Evolutionary conservation across 495 filamentous ascomycete species (phyloP), one percentile per base, ranked within the genome.

Genomic region (Penicillium ucsense): DNA sequence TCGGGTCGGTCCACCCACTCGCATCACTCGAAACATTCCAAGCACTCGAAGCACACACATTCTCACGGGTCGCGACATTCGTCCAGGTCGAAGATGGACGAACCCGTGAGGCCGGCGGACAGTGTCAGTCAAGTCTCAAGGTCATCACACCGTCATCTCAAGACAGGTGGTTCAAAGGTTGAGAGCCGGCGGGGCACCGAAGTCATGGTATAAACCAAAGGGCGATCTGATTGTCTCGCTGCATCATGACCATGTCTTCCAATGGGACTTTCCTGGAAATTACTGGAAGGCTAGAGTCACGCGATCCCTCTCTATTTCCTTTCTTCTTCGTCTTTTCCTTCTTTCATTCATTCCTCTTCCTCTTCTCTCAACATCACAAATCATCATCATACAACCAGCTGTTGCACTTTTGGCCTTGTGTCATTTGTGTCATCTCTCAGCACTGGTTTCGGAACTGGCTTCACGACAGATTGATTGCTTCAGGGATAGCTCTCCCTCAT

Each of bases 41-140:
- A 58, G 46, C 41, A 57, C 7, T 70, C 66, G 30, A 68, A 56
- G 45, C 60, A 54, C 20, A 60, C 61, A 12, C 39, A 41, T 31
- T 41, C 39, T 9, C 31, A 43, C 52, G 54, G 49, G 11, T 54
- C 50, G 31, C 52, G 38, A 36, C 53, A 53, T 20, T 50, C 53
- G 7, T 54, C 57, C 8, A 39, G 37, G n/a, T 59, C 59, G 8
- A 65, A 61, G 46, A 64, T 62, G 42, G 70, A 70, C 9, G 64
- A 70, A 7, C 61, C 63, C 4, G 63, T 85, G 32, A 75, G 66
- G 27, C 82, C 84, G 3, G 76, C 75, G 47, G 84, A 88, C 56
- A 85, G 81, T 55, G 75, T 85, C 38, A 85, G 81, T 56, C 79
- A 80, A 55, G 73, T 83, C 3, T 78, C 70, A 20, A 59, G 41